Base-by-base conservation (phyloP, 2,329 filamentous ascomycete species). In the Cladophialophora yegresii region DNA sequence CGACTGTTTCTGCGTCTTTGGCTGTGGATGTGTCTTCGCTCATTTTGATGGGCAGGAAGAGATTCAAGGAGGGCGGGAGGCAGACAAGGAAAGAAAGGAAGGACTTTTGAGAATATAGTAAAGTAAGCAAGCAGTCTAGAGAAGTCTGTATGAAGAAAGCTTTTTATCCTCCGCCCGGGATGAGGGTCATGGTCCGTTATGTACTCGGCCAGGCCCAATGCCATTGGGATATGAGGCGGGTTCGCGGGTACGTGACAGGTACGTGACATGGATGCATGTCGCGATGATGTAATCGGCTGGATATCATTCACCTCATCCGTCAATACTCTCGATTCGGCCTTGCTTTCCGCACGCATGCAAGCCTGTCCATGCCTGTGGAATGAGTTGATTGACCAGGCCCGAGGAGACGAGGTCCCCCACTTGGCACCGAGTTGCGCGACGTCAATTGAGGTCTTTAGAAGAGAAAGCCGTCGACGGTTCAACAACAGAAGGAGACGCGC, bases 11-110 rank as follows among this genome's bases (percentile, higher is more conserved):
- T 40, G 36, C 36, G 16, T 13, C 36, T 4, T n/a, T 16, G 13
- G 36, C 16, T 1, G 36, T 1, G 36, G 36, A 13, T n/a, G 13
- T 64, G 36, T 67, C 57, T 61, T 71, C 68, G 26, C 57, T 62
- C 65, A 70, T 71, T 13, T 40, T 64, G 43, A 13, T 32, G n/a
- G 28, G 30, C 51, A 54, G 12, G 1, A 10, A 33, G 32, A 43
- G 20, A 45, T 43, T 4, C 45, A 32, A 23, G 26, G 33, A 62
- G 16, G 13, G n/a, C n/a, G n/a, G n/a, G n/a, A n/a, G n/a, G n/a
- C n/a, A n/a, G n/a, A n/a, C n/a, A n/a, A n/a, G n/a, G n/a, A n/a
- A 50, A 10, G 33, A 2, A 26, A 55, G 20, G 47, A 2, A 36
- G 2, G 36, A 16, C 13, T n/a, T n/a, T n/a, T 43, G 36, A 43